Conservation (phyloP, 2,329 filamentous ascomycete species). For the Nigrograna mackinnonii region DNA sequence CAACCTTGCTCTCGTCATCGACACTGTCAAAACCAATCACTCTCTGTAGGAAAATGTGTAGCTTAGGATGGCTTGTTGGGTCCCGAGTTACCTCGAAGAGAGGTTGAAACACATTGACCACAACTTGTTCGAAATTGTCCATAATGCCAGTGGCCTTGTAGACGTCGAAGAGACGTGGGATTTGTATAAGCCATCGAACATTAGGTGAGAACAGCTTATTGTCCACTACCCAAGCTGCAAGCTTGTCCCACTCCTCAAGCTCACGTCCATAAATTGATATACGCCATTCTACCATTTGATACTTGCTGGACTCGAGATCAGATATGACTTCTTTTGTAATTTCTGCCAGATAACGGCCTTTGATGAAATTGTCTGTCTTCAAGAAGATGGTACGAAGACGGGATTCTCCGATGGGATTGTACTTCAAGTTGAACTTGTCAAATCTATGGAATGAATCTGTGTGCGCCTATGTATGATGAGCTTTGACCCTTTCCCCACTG, state of each 20-base stretch:
- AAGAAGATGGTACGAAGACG: slow-evolving; percentile 96
- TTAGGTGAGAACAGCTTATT: slow-evolving; percentile 98
- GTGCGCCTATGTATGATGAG: slow-evolving; percentile 65
- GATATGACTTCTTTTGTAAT: slow-evolving; percentile 98
- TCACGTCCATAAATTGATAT: slow-evolving; percentile 95
- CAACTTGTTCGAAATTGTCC: slow-evolving; percentile 86
- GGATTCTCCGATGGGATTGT: slow-evolving; percentile 96
- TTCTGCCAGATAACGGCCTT: slow-evolving; percentile 92
- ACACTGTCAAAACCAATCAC: slow-evolving; percentile 98
- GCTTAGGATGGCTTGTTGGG: slow-evolving; percentile 83
- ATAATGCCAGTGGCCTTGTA: slow-evolving; percentile 90
- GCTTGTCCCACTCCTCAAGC: slow-evolving; percentile 94
- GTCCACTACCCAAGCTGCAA: slow-evolving; percentile 95
- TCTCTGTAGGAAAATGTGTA: slow-evolving; percentile 91
- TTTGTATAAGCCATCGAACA: slow-evolving; percentile 94
- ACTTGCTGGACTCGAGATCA: slow-evolving; percentile 97
- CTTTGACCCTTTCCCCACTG: neutral
- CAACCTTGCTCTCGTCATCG: slow-evolving; percentile 96
- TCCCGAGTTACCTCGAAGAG: slow-evolving; percentile 93
- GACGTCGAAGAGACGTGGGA: slow-evolving; percentile 92
- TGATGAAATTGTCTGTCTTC: slow-evolving; percentile 97
- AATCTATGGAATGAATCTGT: slow-evolving; percentile 98
- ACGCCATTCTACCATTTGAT: slow-evolving; percentile 99
- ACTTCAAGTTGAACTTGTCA: slow-evolving; percentile 99
- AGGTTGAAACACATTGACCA: slow-evolving; percentile 90